Evolutionary conservation across 108 stramenopile genomes (phyloP), one percentile per base, ranked within the genome.

Genomic region (Pelagomonas calceolata): DNA sequence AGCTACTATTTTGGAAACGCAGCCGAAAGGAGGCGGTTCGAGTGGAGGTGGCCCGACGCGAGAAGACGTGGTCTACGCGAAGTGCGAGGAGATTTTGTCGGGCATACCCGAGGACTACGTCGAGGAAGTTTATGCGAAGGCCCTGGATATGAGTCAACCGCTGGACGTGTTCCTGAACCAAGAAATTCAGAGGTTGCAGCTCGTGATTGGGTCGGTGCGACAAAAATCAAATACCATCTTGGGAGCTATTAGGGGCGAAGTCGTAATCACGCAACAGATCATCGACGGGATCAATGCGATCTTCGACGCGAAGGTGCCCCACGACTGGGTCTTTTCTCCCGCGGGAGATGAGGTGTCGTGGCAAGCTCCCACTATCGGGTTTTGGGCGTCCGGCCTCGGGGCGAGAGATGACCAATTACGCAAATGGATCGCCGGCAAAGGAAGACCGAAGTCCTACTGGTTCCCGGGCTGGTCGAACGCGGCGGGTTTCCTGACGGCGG

Each of bases 401-500:
- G 44, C 66, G 12, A 68, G 83, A 10, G 78, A 78, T 36, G 63
- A 21, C 0, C 79, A 80, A 37, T 39, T 74, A 36, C 37, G 65
- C 30, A 35, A 10, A 29, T 84, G 83, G 83, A 31, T 79, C 30
- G 46, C 35, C 32, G n/a, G 15, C 15, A 30, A 32, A 5, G 43
- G 60, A 4, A 44, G 64, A 33, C 83, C 80, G 30, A n/a, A 44
- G 32, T 51, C 73, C 64, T 77, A 74, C 68, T 81, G 80, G 80
- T 30, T 84, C 36, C 66, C 76, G 4, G 83, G 83, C 17, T 84
- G 80, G 73, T 66, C 63, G 43, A 79, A 80, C 71, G 71, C 83
- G 30, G 80, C 79, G 39, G 83, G 79, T 0, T 79, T 84, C 68
- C 64, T 84, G 43, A 84, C 83, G 9, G 79, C 79, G 15, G 73